A percentile compares a stretch with the other conserved stretches of the same genome.
phyloP scores from a whole-genome alignment of 352 stramenopile genomes.

The Blastocystis sp. region DNA sequence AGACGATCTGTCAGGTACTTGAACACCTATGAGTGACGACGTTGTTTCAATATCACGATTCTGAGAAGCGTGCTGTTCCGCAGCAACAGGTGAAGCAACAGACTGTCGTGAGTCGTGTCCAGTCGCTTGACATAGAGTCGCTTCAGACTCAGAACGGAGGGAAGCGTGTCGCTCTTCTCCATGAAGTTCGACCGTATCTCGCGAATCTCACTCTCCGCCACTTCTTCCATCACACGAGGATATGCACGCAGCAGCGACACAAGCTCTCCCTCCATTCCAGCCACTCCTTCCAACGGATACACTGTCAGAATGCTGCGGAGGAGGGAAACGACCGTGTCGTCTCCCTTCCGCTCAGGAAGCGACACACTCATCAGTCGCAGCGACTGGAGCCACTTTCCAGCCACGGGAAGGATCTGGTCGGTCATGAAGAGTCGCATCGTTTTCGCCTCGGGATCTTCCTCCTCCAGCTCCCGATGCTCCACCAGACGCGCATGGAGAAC shows the following conservation, averaged over 20 bases:
- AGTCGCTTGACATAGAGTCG: neutral
- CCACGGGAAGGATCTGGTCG: neutral
- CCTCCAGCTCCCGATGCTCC: neutral
- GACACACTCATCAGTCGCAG: neutral
- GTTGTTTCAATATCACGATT: neutral
- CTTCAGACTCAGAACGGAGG: neutral
- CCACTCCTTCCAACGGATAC: neutral
- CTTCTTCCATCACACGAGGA: neutral
- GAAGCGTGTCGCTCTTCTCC: neutral
- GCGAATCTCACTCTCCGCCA: neutral
- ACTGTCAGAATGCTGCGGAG: neutral
- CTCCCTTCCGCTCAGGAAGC: neutral
- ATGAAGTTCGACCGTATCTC: neutral
- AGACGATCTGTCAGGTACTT: neutral
- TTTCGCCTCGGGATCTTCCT: neutral
- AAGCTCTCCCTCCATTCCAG: neutral
- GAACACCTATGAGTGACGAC: neutral
- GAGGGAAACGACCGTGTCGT: neutral
- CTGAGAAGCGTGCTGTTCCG: neutral
- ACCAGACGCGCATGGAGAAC: neutral
- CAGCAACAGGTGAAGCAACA: neutral
- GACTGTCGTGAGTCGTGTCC: neutral
- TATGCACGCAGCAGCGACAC: neutral
- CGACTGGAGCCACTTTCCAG: conserved; percentile 5
- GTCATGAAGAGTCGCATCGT: neutral